Evolutionary conservation across 192 early-diverging fungal genomes (phyloP), one percentile per base, ranked within the genome.

Genomic region (Phlyctochytrium bullatum): DNA sequence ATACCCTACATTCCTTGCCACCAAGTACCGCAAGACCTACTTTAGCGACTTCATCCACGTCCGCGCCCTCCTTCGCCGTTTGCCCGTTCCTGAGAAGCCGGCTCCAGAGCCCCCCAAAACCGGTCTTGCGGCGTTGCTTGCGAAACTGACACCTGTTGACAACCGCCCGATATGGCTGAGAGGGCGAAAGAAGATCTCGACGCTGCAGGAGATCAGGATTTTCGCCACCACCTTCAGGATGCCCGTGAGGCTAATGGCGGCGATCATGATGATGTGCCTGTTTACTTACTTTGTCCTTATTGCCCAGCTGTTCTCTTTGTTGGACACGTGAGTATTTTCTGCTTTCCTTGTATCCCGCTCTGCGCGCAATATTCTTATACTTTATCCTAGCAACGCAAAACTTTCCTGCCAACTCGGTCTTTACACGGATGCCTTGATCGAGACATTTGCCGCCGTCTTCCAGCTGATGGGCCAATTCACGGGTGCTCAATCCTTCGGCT

Each of bases 221-320:
- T 47, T 47, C 40, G 10, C 20, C 10, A 6, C 10, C 40, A 24
- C 17, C 57, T 14, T 33, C 61, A 14, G 35, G 12, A 34, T 35
- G 14, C 61, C 61, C 2, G 30, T 36, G 16, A 62, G 61, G 27
- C 17, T 62, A 17, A 3, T 35, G 20, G 61, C 61, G 14, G 29
- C 35, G 16, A 35, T 62, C 35, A 36, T 36, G 30, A 62, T 62
- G 61, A 62, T 62, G 30, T 35, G 30, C 34, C 61, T 62, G 34
- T 62, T 62, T 33, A 62, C 61, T 20, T 62, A 62, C 61, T 36
- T 62, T 35, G 12, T 25, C 30, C 30, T 62, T 16, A 36, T 62
- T 33, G 27, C 61, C n/a, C 16, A 16, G 14, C 30, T 47, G 6
- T 47, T 47, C 40, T 14, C 40, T 20, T 6, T 47, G 10, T 20